Evolutionary conservation across 257 asterid species (phyloP), one percentile per base, ranked within the genome.

Genomic region (Nicotiana otophora): DNA sequence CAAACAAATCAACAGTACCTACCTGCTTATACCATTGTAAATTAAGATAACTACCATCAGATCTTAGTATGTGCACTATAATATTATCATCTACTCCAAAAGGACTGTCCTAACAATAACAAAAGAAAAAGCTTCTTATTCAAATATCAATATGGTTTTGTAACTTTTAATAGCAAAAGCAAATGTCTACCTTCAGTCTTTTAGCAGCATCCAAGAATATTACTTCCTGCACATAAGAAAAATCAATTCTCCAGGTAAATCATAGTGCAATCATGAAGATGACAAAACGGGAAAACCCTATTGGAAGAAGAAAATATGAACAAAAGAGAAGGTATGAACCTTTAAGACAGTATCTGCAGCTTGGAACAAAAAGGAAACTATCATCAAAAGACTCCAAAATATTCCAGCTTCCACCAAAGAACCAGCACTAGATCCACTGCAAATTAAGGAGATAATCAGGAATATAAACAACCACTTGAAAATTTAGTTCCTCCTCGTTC

Each of bases 351-450:
- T 89, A 84, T 96, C 99, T 78, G 94, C 99, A 82, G 99, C 99
- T 92, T 94, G 99, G 63, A 94, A 88, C 64, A 96, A 89, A 93
- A 96, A 96, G 48, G 99, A 96, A 84, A 93, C 82, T 57, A 94
- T 90, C 99, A 96, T 94, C 88, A 94, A 87, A 90, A 89, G 84
- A 87, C 98, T 96, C 99, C 99, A 96, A 89, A 94, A 94, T 53
- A 93, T 74, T 82, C 98, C 98, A 63, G 92, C 93, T 82, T 92
- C 97, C 92, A 91, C 87, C 89, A 94, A 86, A 80, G 99, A 94
- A 77, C 98, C 98, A 84, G 98, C 88, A 83, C 98, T 94, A 66
- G 99, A 91, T 84, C 99, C 99, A 75, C 99, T 96, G 93, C 87
- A 86, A 82, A 85, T 83, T 65, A 84, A 78, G 30, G 55, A 76